Percentiles rank a stretch among this genome's conserved stretches.
These are phyloP conservation scores for Tephrocybe sp. DNA, from an alignment of 768 basidiomycete genomes.

Conservation along the genomic window DNA sequence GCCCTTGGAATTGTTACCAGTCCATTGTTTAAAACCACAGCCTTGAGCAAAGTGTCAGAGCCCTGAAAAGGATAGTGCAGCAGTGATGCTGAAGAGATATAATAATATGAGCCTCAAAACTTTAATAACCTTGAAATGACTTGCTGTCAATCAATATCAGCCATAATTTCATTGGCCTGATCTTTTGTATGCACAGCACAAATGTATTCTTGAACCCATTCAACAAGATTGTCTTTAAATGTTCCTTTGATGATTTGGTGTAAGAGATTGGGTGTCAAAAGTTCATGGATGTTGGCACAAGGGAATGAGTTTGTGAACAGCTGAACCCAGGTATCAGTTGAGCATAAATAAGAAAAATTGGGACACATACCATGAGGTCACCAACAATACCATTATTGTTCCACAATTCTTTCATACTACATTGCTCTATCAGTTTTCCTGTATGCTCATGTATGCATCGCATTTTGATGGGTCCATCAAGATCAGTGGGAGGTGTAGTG, in stretches of 20 bases:
- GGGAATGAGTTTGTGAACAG: slow-evolving; percentile 14
- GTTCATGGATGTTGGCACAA: slow-evolving; percentile 26
- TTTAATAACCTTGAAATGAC: not conserved
- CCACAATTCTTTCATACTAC: slow-evolving; percentile 20
- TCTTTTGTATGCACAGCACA: slow-evolving; percentile 3
- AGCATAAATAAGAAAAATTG: slow-evolving; percentile 9
- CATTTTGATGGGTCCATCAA: slow-evolving; percentile 4
- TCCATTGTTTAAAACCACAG: slow-evolving; percentile 3
- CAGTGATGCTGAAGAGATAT: slow-evolving; percentile 25
- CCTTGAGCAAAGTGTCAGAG: not conserved
- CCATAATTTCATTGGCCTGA: slow-evolving; percentile 25
- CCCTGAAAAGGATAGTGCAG: slow-evolving; percentile 11
- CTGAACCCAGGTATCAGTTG: not conserved
- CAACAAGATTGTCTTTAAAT: slow-evolving; percentile 38
- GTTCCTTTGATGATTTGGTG: slow-evolving; percentile 35
- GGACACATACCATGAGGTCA: slow-evolving; percentile 8
- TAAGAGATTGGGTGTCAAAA: slow-evolving; percentile 25
- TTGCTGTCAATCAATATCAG: slow-evolving; percentile 33
- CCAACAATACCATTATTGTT: slow-evolving; percentile 25
- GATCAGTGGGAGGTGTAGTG: slow-evolving; percentile 8
- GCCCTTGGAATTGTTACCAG: slow-evolving; percentile 22
- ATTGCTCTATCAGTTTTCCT: slow-evolving; percentile 14
- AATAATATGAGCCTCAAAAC: not conserved
- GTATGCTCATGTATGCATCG: slow-evolving; percentile 16
- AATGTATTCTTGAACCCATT: slow-evolving; percentile 30